These are phyloP conservation scores for Zanthoxylum bungeanum DNA, from an alignment of 345 rosid genomes.

Conservation along the genomic window DNA sequence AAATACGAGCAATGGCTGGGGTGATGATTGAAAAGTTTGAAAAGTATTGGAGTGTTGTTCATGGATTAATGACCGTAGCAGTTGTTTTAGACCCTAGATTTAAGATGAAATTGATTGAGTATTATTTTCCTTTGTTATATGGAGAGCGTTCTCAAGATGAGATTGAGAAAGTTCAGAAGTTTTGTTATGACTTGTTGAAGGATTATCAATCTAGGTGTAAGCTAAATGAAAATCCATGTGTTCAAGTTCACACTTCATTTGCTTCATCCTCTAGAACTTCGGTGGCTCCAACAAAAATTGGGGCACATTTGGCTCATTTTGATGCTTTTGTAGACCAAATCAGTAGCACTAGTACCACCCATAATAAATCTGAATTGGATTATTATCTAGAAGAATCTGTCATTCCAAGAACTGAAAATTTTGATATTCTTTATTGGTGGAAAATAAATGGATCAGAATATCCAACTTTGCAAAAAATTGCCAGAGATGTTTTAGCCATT, in stretches of 20 bases:
- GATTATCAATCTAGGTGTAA: background rate
- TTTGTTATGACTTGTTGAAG: background rate
- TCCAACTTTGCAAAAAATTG: background rate
- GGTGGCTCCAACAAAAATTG: background rate
- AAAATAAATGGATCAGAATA: background rate
- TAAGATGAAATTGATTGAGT: background rate
- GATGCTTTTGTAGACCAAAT: no score
- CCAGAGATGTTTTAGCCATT: no score
- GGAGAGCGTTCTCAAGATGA: no score
- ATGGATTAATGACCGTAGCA: background rate
- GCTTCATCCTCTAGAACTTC: background rate
- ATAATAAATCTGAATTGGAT: no score
- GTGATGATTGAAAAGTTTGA: slow-evolving; percentile 2
- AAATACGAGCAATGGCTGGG: background rate
- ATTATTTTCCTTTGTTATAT: background rate
- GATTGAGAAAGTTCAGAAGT: background rate
- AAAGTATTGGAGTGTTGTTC: slow-evolving; percentile 11
- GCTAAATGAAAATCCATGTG: background rate
- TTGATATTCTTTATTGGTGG: background rate
- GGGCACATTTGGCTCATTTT: no score
- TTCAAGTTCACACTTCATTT: background rate
- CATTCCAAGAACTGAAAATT: no score
- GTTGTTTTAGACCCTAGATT: slow-evolving; percentile 1
- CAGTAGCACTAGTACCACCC: background rate
- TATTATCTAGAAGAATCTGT: background rate